Evolutionary conservation across 768 basidiomycete species (phyloP).

Genomic region (Cytidiella melzeri): DNA sequence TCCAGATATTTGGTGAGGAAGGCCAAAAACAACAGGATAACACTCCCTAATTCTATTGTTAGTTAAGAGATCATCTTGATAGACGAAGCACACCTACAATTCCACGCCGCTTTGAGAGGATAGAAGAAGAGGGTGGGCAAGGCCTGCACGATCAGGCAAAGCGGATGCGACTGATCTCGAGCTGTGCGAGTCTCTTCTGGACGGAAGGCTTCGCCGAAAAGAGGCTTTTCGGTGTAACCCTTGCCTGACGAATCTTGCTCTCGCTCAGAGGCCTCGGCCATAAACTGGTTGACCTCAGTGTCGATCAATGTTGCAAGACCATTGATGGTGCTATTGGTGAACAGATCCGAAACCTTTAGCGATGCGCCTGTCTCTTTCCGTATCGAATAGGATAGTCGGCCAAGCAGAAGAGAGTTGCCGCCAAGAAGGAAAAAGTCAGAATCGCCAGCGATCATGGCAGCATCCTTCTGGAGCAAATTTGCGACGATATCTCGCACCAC

Average conservation of each 20-base stretch:
- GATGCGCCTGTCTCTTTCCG: constrained; percentile 34
- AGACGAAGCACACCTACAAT: constrained; percentile 28
- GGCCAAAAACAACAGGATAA: constrained; percentile 34
- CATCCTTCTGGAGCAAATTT: constrained; percentile 17
- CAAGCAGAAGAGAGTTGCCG: constrained; percentile 49
- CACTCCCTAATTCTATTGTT: no score
- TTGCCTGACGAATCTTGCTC: constrained; percentile 2
- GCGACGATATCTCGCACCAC: constrained; percentile 18
- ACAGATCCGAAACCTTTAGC: constrained; percentile 33
- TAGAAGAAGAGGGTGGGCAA: constrained; percentile 39
- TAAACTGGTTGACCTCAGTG: constrained; percentile 15
- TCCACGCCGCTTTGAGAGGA: constrained; percentile 38
- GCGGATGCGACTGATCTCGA: constrained; percentile 24
- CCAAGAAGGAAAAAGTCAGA: constrained; percentile 21
- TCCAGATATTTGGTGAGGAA: constrained; percentile 25
- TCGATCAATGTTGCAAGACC: constrained; percentile 37
- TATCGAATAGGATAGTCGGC: constrained; percentile 38
- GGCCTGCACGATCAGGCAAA: constrained; percentile 35
- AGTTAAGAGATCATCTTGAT: no score
- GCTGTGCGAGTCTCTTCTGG: not conserved
- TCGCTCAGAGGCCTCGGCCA: constrained; percentile 11
- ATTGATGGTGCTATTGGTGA: constrained; percentile 35
- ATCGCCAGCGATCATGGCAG: constrained; percentile 16
- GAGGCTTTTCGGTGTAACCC: not conserved
- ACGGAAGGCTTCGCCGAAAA: constrained; percentile 7